Conservation (phyloP, 805 yeast species). For the Saccharomyces eubayanus region DNA sequence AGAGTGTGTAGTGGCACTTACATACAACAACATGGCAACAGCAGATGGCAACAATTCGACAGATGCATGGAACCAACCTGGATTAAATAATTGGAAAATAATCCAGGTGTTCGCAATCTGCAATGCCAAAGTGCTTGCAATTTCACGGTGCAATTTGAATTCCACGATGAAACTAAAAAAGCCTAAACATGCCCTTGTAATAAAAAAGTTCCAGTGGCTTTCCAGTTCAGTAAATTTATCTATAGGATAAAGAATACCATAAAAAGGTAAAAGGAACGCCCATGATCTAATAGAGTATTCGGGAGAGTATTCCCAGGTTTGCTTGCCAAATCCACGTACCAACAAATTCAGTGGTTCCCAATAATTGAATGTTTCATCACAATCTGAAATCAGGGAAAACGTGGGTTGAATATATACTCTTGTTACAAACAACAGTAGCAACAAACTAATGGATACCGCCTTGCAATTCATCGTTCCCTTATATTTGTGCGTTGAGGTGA, state of each 20-base stretch:
- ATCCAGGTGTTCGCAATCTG: constrained; percentile 51
- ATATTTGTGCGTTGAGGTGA: background rate
- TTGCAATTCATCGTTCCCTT: constrained; percentile 1
- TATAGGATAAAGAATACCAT: constrained; percentile 19
- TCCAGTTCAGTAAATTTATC: constrained; percentile 25
- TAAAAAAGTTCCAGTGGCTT: constrained; percentile 20
- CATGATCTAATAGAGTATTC: constrained; percentile 81
- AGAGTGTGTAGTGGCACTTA: constrained; percentile 25
- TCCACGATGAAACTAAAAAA: constrained; percentile 36
- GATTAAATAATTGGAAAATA: constrained; percentile 50
- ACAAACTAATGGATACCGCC: constrained; percentile 9
- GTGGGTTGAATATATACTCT: constrained; percentile 34
- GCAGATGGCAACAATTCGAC: constrained; percentile 80
- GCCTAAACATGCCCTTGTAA: constrained; percentile 22
- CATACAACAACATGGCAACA: constrained; percentile 49
- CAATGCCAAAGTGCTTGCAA: constrained; percentile 16
- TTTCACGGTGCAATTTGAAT: constrained; percentile 27
- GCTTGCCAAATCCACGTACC: constrained; percentile 76
- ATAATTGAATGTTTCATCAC: constrained; percentile 88
- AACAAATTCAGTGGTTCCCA: constrained; percentile 88
- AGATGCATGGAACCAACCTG: constrained; percentile 87
- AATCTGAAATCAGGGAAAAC: constrained; percentile 69
- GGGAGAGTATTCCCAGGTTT: constrained; percentile 96
- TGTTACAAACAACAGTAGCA: constrained; percentile 17
- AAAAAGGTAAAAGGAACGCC: constrained; percentile 52